Base-by-base conservation (phyloP, 352 stramenopile species). In the Globisporangium lucens region DNA sequence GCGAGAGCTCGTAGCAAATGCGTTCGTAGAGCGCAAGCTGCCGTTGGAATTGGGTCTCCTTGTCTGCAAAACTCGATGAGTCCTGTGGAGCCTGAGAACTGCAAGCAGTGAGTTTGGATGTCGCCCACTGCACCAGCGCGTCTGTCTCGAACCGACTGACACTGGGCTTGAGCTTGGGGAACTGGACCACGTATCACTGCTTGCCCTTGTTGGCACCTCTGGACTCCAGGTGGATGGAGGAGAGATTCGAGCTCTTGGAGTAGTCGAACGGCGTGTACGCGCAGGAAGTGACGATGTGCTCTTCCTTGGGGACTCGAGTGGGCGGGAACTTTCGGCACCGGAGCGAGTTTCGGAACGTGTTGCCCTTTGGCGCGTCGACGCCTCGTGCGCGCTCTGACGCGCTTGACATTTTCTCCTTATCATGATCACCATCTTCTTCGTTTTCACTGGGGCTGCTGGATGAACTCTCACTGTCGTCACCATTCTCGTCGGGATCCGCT, bases 1-100 rank as follows among this genome's bases (percentile, higher is more conserved):
- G 74, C 5, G 71, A 68, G 9, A 85, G 58, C 63, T 88, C 80
- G 49, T 76, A 86, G 61, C 75, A 77, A 24, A 88, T 35, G 6
- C 66, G 68, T 52, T 88, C 80, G 13, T 71, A 70, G 13, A 75
- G 64, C 9, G 55, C 66, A 0, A 88, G 65, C 15, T 70, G 47
- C 1, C 65, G 35, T 12, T 64, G 57, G 60, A 87, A 80, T 2
- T 60, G 53, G 1, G 20, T 20, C 15, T 67, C 29, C 1, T 57
- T 66, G 10, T 41, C 30, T 4, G 35, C n/a, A 33, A 67, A 67
- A 17, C 38, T 63, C 9, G 56, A 13, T 3, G 35, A 1, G 0
- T 8, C 22, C 27, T 27, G 15, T 56, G 41, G 12, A n/a, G 20
- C 3, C 24, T 60, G 30, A 35, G 13, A 13, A 17, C 35, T 27